These are phyloP conservation scores for Pseudocercospora macadamiae DNA, from an alignment of 2,329 filamentous ascomycete genomes.

Conservation along the genomic window DNA sequence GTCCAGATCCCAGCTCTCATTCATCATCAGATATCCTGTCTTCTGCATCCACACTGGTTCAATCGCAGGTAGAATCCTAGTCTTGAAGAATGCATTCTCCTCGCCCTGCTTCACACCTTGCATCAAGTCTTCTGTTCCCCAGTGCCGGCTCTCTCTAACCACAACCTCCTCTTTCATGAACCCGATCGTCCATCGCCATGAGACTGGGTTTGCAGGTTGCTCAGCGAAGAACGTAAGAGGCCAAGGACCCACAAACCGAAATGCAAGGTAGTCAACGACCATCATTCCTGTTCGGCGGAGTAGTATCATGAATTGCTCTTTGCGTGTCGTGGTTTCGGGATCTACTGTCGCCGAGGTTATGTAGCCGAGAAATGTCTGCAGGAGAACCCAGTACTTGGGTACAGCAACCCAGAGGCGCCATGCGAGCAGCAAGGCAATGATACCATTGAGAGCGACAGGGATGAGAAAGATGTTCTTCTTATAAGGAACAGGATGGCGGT, in stretches of 20 bases:
- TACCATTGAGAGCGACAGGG: constrained; percentile 74
- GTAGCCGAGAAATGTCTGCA: constrained; percentile 67
- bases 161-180: constrained; percentile 82
- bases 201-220: constrained; percentile 64
- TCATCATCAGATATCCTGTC: constrained; percentile 86
- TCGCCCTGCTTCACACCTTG: constrained; percentile 56
- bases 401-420: constrained; percentile 70
- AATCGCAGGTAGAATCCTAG: constrained; percentile 69
- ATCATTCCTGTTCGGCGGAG: constrained; percentile 66
- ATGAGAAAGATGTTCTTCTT: constrained; percentile 84
- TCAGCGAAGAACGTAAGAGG: constrained; percentile 61
- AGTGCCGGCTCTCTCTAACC: constrained; percentile 74
- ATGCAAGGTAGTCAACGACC: constrained; percentile 68
- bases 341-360: constrained; percentile 69
- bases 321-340: constrained; percentile 59
- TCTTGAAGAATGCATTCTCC: constrained; percentile 61
- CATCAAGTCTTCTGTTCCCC: constrained; percentile 64
- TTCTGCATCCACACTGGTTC: constrained; percentile 70
- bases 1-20: constrained; percentile 83
- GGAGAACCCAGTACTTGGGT: constrained; percentile 72
- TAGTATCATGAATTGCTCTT: constrained; percentile 60
- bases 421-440: constrained; percentile 65
- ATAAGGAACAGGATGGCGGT: constrained; percentile 67
- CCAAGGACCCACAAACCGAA: constrained; percentile 51
- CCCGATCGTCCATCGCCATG: constrained; percentile 74